These are phyloP conservation scores for Penicillium frequentans DNA, from an alignment of 2,329 filamentous ascomycete genomes.

Conservation along the genomic window DNA sequence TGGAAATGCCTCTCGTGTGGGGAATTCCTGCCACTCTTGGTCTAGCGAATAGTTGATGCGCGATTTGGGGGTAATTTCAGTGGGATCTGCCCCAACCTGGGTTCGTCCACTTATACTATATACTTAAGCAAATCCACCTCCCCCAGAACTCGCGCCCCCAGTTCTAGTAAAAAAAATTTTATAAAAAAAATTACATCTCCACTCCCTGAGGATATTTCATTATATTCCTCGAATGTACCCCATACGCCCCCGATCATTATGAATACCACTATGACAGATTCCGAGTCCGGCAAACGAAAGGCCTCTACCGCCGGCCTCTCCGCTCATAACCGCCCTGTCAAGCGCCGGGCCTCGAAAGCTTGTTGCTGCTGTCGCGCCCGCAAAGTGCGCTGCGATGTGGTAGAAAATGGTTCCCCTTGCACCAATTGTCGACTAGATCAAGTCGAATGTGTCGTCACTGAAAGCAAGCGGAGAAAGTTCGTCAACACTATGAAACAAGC, in stretches of 20 bases:
- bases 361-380: conserved; percentile 85
- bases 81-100: conserved; percentile 14
- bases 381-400: conserved; percentile 92
- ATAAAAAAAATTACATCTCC: conserved; percentile 19
- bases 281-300: conserved; percentile 54
- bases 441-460: conserved; percentile 61
- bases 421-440: conserved; percentile 72
- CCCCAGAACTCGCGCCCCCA: conserved; percentile 26
- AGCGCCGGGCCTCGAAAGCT: conserved; percentile 85
- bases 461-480: conserved; percentile 73
- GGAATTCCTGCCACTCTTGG: conserved; percentile 11
- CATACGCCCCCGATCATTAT: conserved; percentile 18
- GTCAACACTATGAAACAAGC: conserved; percentile 19
- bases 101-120: not conserved
- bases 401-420: conserved; percentile 79
- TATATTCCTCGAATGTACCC: conserved; percentile 18
- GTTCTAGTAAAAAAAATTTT: conserved; percentile 7
- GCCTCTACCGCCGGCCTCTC: conserved; percentile 57
- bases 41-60: conserved; percentile 7
- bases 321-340: conserved; percentile 60
- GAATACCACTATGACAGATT: conserved; percentile 29
- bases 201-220: conserved; percentile 16
- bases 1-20: conserved; percentile 25
- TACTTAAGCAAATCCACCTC: conserved; percentile 34
- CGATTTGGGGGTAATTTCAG: conserved; percentile 7